Percentiles rank a stretch among this genome's conserved stretches.
Evolutionary conservation across 257 asterid genomes (phyloP).

Genomic region (Knoxia roxburghii): DNA sequence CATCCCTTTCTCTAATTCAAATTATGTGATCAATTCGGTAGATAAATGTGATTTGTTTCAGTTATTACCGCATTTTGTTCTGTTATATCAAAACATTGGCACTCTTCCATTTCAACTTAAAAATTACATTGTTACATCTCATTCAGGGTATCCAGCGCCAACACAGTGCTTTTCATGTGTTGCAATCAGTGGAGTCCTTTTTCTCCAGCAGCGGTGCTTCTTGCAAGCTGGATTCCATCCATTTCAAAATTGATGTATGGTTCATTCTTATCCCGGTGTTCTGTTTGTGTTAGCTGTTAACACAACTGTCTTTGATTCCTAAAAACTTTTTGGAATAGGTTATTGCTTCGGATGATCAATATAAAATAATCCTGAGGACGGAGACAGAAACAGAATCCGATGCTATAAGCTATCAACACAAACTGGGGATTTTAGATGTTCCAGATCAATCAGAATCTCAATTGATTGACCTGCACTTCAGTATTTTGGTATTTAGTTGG

Average conservation of each 20-base stretch:
- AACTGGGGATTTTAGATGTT: conserved; percentile 23
- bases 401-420: conserved; percentile 17
- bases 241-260: conserved; percentile 61
- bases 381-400: conserved; percentile 20
- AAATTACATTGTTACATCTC: conserved; percentile 7
- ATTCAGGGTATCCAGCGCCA: conserved; percentile 73
- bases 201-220: conserved; percentile 51
- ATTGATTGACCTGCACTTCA: conserved; percentile 30
- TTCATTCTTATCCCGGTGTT: conserved; percentile 10
- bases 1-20: not conserved
- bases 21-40: not conserved
- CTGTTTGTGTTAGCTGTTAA: not conserved
- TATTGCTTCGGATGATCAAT: conserved; percentile 42
- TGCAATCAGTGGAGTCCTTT: conserved; percentile 71
- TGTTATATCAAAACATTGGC: conserved; percentile 7
- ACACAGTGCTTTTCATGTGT: conserved; percentile 54
- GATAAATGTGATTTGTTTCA: not conserved
- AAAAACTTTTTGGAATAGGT: conserved; percentile 25
- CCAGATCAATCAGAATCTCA: conserved; percentile 18
- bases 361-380: conserved; percentile 37
- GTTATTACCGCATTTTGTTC: not conserved
- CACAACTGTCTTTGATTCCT: conserved; percentile 8
- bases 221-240: conserved; percentile 49
- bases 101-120: not conserved
- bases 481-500: conserved; percentile 49